Base-by-base conservation (phyloP, 306 rosid genomes). In the Luffa acutangula region DNA sequence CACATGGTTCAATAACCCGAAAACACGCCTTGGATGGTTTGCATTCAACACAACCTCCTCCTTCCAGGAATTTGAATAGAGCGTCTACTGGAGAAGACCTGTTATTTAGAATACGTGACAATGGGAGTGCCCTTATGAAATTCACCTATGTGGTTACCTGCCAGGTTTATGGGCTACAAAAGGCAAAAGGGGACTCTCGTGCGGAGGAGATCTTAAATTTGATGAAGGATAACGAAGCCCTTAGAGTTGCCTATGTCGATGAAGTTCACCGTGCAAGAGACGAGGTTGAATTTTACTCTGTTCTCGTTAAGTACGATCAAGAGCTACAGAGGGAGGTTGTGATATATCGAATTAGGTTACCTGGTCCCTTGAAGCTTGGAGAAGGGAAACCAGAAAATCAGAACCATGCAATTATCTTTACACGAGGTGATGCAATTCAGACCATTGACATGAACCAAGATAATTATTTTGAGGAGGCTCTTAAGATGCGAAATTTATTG, bases 381-480 rank as follows among this genome's bases (percentile, higher is more conserved):
- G 98, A 94, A 88, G 98, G 98, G 74, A 94, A 94, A 80, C 97
- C 98, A 37, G 98, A 94, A 82, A 94, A 94, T 80, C 98, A 94
- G 81, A 94, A 94, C 84, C 98, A 94, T 83, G 97, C 98, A 79
- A 83, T 94, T 83, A 90, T 94, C 86, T 94, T 94, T 84, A 94
- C 97, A 33, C 84, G 98, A 46, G 98, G 98, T 42, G 98, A 94
- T 86, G 97, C 98, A 41, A 0, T 94, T 85, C 98, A 92, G 80
- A 89, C 98, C 72, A 94, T 94, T 81, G 98, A 94, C 86, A 94
- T 94, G 98, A 94, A 94, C 85, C 98, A 94, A 85, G 98, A 94
- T 86, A 88, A 88, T 79, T 91, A 86, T 85, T 94, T 94, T 83
- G 98, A 94, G 85, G 98, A 94, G 90, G 96, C 98, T 65, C 98